Evolutionary conservation across 768 basidiomycete species (phyloP), one percentile per base, ranked within the genome.

Genomic region (Pulveroboletus sp.): DNA sequence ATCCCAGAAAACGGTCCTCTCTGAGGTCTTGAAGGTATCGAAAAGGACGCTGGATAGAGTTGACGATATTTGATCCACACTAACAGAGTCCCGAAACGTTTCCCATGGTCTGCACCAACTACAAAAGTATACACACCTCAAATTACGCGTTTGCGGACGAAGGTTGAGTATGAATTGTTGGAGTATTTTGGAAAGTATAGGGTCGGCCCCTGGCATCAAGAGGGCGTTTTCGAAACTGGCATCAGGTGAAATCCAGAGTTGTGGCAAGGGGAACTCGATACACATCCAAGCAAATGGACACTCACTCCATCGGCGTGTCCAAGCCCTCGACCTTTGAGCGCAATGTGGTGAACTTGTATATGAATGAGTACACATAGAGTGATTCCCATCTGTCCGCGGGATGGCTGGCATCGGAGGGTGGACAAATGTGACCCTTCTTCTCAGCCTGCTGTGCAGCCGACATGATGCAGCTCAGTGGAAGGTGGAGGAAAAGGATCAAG

Each of bases 381-480:
- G 84, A 81, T 71, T 93, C 90, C 90, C 90, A 93, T 69, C 86
- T 85, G 71, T 86, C 84, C 47, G 75, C 74, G 27, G 90, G 90
- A 73, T 89, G 87, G 24, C 67, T 77, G 26, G 86, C 87, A 62
- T 73, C 76, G 17, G 86, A 77, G 5, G 76, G 73, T 13, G 78
- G 79, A 49, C 77, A 80, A 39, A 78, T 42, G 54, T 79, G 78
- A 3, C 75, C 76, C 65, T 75, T 78, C 68, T 77, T 78, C 46
- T 76, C 73, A 28, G 57, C 17, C 53, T 62, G 61, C 59, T 61
- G 51, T 50, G 66, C 56, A 45, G 64, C 69, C 57, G 62, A 51
- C 76, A 77, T 75, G 62, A 61, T 70, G 67, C 53, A 47, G 62
- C 52, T 27, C 47, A 58, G 47, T 58, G 50, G 52, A 48, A 54